These are phyloP conservation scores for Bacidia rubella DNA, from an alignment of 495 filamentous ascomycete species.

Conservation along the genomic window DNA sequence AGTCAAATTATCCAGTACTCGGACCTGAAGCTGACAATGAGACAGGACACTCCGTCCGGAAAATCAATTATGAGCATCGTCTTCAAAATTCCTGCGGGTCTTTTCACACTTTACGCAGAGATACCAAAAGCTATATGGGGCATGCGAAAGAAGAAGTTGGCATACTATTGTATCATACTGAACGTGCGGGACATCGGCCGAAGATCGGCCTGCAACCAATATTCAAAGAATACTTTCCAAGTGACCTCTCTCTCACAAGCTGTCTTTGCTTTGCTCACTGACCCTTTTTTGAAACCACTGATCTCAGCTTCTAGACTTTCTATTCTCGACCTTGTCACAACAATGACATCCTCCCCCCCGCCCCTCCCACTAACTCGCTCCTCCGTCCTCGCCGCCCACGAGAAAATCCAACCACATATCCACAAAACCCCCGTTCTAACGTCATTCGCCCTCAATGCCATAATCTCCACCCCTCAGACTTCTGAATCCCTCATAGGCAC, in stretches of 20 bases:
- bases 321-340: neutral
- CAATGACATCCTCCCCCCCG: conserved; percentile 37
- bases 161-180: conserved; percentile 3
- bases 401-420: conserved; percentile 59
- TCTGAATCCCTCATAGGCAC: conserved; percentile 39
- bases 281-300: too few species aligned
- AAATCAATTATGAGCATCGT: conserved; percentile 61
- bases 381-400: conserved; percentile 55
- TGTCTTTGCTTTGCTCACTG: neutral
- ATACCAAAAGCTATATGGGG: too few species aligned
- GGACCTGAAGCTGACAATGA: conserved; percentile 15
- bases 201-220: conserved; percentile 1
- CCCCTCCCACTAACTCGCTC: conserved; percentile 50
- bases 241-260: too few species aligned
- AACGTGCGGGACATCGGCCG: conserved; percentile 3
- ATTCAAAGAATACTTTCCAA: neutral
- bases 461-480: conserved; percentile 61
- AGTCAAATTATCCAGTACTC: conserved; percentile 4
- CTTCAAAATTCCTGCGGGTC: neutral
- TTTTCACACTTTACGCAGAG: too few species aligned
- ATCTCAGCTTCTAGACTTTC: neutral
- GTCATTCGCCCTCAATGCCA: conserved; percentile 50
- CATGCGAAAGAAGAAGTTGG: too few species aligned
- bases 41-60: conserved; percentile 73
- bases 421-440: conserved; percentile 78